Conservation (phyloP, 2,329 filamentous ascomycete species). For the Hypoxylon sp. region DNA sequence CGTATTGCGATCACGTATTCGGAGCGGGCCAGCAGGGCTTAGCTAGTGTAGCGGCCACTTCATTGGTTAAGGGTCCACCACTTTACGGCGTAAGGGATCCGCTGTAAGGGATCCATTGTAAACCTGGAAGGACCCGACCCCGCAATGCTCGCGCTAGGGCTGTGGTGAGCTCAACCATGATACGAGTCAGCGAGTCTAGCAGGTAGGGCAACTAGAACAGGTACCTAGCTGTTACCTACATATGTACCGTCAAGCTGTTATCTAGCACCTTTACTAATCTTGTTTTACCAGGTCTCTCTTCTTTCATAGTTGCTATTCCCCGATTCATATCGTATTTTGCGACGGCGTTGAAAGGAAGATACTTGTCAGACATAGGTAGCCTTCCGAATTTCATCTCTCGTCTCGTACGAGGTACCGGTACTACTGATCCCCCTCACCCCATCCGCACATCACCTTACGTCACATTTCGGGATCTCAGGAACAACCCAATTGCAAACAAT, state of each 20-base stretch:
- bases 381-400: not conserved
- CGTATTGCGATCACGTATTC: conserved; percentile 3
- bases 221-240: conserved; percentile 2
- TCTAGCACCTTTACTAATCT: not conserved
- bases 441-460: conserved; percentile 34
- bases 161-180: conserved; percentile 19
- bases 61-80: not conserved
- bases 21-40: conserved; percentile 31
- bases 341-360: not conserved
- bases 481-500: conserved; percentile 18
- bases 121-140: not conserved
- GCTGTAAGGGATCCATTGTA: not conserved
- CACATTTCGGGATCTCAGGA: conserved; percentile 34
- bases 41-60: conserved; percentile 25
- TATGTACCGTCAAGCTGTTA: not conserved
- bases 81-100: not conserved
- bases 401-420: conserved; percentile 2
- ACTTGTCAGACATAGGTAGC: not conserved
- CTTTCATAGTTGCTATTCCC: not conserved
- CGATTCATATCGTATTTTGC: not conserved
- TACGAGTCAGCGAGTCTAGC: conserved; percentile 6
- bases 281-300: not conserved
- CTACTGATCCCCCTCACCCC: conserved; percentile 9
- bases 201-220: not conserved
- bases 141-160: conserved; percentile 8